These are phyloP conservation scores for Colletotrichum sp. DNA, from an alignment of 2,329 filamentous ascomycete species.

Conservation along the genomic window DNA sequence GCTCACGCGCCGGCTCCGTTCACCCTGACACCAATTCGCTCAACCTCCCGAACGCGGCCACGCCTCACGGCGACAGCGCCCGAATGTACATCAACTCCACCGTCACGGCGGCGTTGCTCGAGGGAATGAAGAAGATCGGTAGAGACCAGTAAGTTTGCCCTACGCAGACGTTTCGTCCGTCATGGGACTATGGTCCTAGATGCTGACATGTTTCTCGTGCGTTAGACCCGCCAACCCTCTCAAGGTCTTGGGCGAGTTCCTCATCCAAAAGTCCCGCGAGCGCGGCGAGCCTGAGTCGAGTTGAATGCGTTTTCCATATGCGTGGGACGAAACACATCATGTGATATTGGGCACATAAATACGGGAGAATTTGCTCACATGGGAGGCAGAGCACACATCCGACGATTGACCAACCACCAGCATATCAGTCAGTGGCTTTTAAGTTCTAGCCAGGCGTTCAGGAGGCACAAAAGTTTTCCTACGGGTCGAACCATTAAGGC, in stretches of 20 bases:
- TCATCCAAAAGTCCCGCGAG: constrained; percentile 64
- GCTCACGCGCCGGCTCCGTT: constrained; percentile 61
- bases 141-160: constrained; percentile 67
- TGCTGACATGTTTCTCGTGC: background rate
- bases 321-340: background rate
- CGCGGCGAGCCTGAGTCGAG: background rate
- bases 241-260: constrained; percentile 71
- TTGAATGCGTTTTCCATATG: background rate
- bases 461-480: constrained; percentile 6
- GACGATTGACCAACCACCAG: background rate
- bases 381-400: background rate
- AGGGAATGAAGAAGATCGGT: constrained; percentile 77
- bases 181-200: rapidly evolving
- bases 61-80: constrained; percentile 70
- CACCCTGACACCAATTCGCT: constrained; percentile 58
- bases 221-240: constrained; percentile 70
- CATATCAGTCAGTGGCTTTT: background rate
- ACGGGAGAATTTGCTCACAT: background rate
- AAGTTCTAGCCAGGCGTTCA: constrained; percentile 5
- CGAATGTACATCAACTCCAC: constrained; percentile 76
- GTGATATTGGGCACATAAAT: background rate
- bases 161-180: background rate
- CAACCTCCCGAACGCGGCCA: constrained; percentile 63
- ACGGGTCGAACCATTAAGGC: background rate
- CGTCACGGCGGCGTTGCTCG: constrained; percentile 70